Conservation (phyloP, 2,329 filamentous ascomycete species). For the Ophiostoma novo-ulmi region DNA sequence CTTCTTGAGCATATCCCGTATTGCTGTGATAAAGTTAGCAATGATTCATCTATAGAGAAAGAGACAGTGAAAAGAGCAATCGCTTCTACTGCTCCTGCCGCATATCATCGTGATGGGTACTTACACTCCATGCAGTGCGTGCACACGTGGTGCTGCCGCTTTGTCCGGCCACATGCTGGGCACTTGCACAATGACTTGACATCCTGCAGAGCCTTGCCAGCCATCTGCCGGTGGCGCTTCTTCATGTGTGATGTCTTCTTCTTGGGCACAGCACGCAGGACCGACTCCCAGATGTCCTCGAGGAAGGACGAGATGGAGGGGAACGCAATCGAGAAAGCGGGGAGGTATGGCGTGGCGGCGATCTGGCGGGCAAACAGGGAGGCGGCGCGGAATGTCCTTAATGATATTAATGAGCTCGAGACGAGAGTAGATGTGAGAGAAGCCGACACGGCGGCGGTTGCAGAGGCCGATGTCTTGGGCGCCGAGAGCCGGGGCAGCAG, state of each 20-base stretch:
- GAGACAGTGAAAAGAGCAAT: not conserved
- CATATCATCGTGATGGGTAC: not conserved
- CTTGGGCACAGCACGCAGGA: constrained; percentile 90
- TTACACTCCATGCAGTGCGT: constrained; percentile 56
- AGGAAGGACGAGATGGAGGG: constrained; percentile 54
- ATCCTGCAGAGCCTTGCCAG: constrained; percentile 90
- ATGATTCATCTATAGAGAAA: not conserved
- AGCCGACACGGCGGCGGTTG: constrained; percentile 1
- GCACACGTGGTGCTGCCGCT: constrained; percentile 85
- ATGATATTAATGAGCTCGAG: constrained; percentile 16
- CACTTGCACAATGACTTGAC: constrained; percentile 82
- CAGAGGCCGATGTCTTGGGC: constrained; percentile 3
- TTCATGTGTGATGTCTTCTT: constrained; percentile 98
- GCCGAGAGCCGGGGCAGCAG: constrained; percentile 21
- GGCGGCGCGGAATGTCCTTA: constrained; percentile 33
- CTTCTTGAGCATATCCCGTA: constrained; percentile 39
- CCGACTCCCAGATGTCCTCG: constrained; percentile 83
- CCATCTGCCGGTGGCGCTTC: constrained; percentile 88
- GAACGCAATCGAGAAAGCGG: constrained; percentile 38
- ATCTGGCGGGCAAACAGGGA: constrained; percentile 44
- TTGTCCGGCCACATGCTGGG: constrained; percentile 78
- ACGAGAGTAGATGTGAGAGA: constrained; percentile 20
- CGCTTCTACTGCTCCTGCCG: not conserved
- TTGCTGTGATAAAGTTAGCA: constrained; percentile 37
- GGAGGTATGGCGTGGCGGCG: constrained; percentile 33